Conservation (phyloP, 495 filamentous ascomycete genomes). For the Xylaria cubensis region DNA sequence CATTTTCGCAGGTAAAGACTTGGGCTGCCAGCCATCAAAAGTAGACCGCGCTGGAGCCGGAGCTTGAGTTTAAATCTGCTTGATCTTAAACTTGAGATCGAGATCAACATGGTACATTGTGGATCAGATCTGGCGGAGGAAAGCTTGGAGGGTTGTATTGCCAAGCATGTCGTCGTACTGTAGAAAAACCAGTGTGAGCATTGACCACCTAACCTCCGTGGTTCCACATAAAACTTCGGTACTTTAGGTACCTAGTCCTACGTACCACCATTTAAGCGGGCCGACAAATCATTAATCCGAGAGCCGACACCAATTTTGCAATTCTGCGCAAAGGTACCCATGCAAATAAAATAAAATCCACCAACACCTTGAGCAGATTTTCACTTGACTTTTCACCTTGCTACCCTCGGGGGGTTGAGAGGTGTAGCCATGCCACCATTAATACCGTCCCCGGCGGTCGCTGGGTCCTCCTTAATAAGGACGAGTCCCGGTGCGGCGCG, state of each 20-base stretch:
- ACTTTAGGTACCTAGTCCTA: too few relatives aligned
- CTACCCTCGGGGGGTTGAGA: conserved; percentile 27
- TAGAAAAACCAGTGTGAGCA: not conserved
- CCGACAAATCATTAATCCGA: conserved; percentile 30
- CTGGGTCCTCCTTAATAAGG: conserved; percentile 17
- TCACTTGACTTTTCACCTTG: not conserved
- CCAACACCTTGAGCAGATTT: not conserved
- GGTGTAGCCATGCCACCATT: conserved; percentile 38
- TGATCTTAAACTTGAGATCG: not conserved
- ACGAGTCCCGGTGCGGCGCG: conserved; percentile 14
- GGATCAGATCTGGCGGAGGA: not conserved
- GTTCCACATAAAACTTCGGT: not conserved
- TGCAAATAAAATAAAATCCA: conserved; percentile 28
- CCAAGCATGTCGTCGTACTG: not conserved
- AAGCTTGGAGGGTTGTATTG: not conserved
- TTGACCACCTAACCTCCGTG: not conserved
- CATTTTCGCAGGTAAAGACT: not conserved
- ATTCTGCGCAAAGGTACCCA: not conserved
- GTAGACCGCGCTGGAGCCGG: not conserved
- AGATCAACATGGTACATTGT: conserved; percentile 1
- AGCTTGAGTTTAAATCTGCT: not conserved
- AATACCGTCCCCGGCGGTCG: conserved; percentile 32
- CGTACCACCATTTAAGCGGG: not conserved
- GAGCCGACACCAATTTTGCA: conserved; percentile 22
- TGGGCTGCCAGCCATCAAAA: not conserved